A percentile compares a stretch with the other conserved stretches of the same genome.
phyloP scores from a whole-genome alignment of 2,329 filamentous ascomycete species.

The Volutella citrinella region DNA sequence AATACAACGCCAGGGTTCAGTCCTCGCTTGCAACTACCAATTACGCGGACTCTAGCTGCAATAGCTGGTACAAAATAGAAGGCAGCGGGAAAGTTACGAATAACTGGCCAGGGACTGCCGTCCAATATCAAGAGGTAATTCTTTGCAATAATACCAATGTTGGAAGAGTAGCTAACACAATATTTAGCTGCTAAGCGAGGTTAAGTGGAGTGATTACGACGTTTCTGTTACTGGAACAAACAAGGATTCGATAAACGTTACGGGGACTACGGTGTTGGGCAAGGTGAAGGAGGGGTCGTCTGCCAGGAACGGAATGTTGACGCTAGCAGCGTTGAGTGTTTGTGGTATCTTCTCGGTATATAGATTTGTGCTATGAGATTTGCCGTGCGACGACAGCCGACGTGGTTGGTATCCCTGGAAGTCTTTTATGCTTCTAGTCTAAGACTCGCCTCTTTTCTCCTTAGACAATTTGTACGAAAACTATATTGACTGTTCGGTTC shows the following conservation, averaged over 20 bases:
- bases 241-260: not conserved
- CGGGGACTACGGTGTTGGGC: not conserved
- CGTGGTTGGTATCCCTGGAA: not conserved
- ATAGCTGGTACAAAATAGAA: conserved; percentile 1
- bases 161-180: not conserved
- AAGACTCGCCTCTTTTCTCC: not conserved
- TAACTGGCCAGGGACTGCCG: conserved; percentile 1
- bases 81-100: conserved; percentile 1
- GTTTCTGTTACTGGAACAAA: not conserved
- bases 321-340: not conserved
- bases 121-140: conserved; percentile 1
- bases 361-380: conserved; percentile 1
- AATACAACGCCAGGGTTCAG: conserved; percentile 1
- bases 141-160: not conserved
- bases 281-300: too few relatives aligned
- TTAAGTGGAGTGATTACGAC: not conserved
- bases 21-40: not conserved
- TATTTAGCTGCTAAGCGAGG: not conserved
- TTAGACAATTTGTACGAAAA: too few relatives aligned
- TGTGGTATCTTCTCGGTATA: not conserved
- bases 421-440: not conserved
- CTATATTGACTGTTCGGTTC: too few relatives aligned
- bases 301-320: not conserved
- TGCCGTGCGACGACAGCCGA: not conserved
- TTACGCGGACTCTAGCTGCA: not conserved